These are phyloP conservation scores for Tylopilus sp. DNA, from an alignment of 768 basidiomycete species.

Conservation along the genomic window DNA sequence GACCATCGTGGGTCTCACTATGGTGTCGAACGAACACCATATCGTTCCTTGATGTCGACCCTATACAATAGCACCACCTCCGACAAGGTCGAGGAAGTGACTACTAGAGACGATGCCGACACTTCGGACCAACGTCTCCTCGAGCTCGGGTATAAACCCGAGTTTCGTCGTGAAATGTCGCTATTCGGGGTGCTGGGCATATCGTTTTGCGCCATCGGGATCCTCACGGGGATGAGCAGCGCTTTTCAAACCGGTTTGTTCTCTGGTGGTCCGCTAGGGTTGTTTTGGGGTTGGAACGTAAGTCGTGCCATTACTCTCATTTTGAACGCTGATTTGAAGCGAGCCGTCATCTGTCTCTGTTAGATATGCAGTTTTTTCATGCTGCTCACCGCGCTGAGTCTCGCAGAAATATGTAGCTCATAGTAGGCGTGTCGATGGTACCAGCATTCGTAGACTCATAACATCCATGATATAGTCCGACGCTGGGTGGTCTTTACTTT, in stretches of 20 bases:
- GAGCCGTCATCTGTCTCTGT: too few relatives aligned
- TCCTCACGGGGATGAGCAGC: constrained; percentile 58
- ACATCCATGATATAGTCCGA: constrained; percentile 35
- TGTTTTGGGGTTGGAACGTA: constrained; percentile 66
- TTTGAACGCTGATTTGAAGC: background rate
- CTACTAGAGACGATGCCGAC: constrained; percentile 2
- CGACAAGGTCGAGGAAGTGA: constrained; percentile 14
- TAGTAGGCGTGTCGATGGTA: constrained; percentile 36
- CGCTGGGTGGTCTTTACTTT: constrained; percentile 59
- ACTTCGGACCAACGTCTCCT: constrained; percentile 40
- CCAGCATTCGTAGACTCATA: background rate
- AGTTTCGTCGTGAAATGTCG: constrained; percentile 59
- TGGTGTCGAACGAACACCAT: background rate
- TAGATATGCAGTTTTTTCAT: constrained; percentile 57
- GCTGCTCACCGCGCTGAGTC: constrained; percentile 52
- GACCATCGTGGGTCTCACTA: background rate
- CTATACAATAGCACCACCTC: background rate
- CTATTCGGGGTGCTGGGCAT: constrained; percentile 57
- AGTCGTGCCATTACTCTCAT: constrained; percentile 13
- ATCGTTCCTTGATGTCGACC: constrained; percentile 6
- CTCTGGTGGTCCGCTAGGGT: constrained; percentile 53
- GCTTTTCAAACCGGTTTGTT: constrained; percentile 58
- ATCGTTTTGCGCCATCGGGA: constrained; percentile 59
- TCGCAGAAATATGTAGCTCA: constrained; percentile 58
- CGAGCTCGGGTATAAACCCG: constrained; percentile 52